These are phyloP conservation scores for Vaccinium corymbosum DNA, from an alignment of 148 eudicot genomes.

Conservation along the genomic window DNA sequence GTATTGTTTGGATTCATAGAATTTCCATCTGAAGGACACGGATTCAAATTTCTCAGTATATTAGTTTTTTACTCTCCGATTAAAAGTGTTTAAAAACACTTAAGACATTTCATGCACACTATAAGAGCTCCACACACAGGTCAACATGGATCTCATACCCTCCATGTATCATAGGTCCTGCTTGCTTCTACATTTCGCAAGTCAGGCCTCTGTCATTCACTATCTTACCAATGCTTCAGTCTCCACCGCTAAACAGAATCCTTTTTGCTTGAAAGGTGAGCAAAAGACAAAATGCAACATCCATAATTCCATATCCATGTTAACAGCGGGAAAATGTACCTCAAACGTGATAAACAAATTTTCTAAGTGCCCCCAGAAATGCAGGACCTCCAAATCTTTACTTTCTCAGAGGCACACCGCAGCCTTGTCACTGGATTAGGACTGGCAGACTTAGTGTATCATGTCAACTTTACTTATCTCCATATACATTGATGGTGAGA, in stretches of 20 bases:
- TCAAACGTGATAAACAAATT: not conserved
- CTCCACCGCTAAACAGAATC: not conserved
- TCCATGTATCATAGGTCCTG: not conserved
- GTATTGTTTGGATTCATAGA: not conserved
- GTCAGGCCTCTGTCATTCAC: not conserved
- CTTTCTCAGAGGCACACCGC: not conserved
- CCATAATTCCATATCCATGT: not conserved
- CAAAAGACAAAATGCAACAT: not conserved
- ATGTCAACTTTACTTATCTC: not conserved
- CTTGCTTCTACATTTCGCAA: not conserved
- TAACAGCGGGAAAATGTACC: not conserved
- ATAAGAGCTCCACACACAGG: not conserved
- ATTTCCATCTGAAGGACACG: not conserved
- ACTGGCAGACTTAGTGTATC: not conserved
- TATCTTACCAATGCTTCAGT: not conserved
- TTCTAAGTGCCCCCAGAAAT: not conserved
- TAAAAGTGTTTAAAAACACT: not conserved
- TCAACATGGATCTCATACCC: not conserved
- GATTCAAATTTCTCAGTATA: not conserved
- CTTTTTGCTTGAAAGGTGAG: not conserved
- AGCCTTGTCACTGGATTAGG: not conserved
- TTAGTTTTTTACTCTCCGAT: not conserved
- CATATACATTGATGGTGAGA: not conserved
- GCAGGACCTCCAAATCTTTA: not conserved
- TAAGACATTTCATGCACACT: not conserved